Conservation (phyloP, 345 rosid species). For the Syzygium grande region DNA sequence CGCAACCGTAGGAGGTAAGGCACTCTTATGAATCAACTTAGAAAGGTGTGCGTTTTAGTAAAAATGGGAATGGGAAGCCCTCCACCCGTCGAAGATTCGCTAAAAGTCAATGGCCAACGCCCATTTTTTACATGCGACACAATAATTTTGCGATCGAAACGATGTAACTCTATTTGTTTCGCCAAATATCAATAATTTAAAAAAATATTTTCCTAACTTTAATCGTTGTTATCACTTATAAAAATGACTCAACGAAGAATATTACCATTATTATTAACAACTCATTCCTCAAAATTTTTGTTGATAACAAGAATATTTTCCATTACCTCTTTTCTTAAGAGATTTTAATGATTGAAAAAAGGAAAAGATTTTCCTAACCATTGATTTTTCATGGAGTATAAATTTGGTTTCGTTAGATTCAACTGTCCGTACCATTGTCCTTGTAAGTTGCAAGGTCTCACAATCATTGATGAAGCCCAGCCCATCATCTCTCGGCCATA, state of each 20-base stretch:
- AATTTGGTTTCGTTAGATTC: neutral
- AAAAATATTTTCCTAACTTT: neutral
- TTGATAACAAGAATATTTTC: neutral
- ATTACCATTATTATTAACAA: neutral
- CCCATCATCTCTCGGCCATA: neutral
- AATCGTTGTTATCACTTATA: neutral
- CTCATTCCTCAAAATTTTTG: neutral
- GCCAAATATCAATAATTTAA: neutral
- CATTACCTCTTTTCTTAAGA: neutral
- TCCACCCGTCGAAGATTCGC: neutral
- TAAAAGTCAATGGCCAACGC: neutral
- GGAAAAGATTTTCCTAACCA: neutral
- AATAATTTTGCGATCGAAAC: neutral
- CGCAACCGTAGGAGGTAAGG: no score
- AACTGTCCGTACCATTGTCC: neutral
- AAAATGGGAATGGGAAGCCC: neutral
- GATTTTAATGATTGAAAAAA: neutral
- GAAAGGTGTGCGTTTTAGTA: neutral
- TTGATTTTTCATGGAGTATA: neutral
- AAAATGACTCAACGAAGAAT: neutral
- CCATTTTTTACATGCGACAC: neutral
- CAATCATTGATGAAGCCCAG: neutral
- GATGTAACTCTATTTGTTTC: neutral
- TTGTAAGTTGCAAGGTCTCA: neutral
- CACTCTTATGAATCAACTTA: neutral